phyloP scores from a whole-genome alignment of 768 basidiomycete species.

The Agrocybe pediades region DNA sequence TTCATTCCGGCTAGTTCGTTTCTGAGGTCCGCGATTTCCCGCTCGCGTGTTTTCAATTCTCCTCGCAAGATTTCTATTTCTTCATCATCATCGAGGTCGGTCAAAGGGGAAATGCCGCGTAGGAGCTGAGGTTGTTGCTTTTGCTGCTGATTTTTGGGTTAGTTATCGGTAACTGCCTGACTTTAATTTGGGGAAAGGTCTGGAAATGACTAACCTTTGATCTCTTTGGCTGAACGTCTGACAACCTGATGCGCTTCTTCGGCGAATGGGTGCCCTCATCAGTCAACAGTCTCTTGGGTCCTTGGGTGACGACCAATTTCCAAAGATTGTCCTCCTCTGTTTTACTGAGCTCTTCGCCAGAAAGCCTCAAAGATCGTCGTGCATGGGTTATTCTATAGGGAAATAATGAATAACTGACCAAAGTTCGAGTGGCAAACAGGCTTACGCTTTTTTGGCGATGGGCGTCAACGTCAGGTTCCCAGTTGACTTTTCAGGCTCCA shows the following conservation, averaged over 20 bases:
- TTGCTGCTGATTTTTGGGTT: background rate
- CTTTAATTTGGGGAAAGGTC: constrained; percentile 9
- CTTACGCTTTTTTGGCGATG: constrained; percentile 47
- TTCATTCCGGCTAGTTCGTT: constrained; percentile 4
- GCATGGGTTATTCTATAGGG: constrained; percentile 12
- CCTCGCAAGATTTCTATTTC: constrained; percentile 16
- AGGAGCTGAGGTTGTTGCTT: constrained; percentile 20
- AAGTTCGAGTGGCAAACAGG: background rate
- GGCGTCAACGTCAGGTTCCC: constrained; percentile 43
- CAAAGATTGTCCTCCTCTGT: constrained; percentile 37
- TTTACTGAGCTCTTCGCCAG: constrained; percentile 24
- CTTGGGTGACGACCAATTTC: constrained; percentile 32
- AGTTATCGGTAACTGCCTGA: background rate
- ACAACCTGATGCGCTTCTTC: constrained; percentile 11
- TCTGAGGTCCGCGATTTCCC: constrained; percentile 7
- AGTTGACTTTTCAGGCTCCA: constrained; percentile 33
- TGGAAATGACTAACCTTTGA: background rate
- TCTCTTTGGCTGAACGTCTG: background rate
- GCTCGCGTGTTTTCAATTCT: constrained; percentile 7
- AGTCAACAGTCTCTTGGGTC: constrained; percentile 19
- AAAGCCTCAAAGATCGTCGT: constrained; percentile 17
- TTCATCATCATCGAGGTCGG: constrained; percentile 32
- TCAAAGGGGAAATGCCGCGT: constrained; percentile 30
- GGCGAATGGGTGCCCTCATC: background rate
- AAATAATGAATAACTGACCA: background rate